These are phyloP conservation scores for Liquidambar formosana DNA, from an alignment of 164 flowering plant genomes.

Conservation along the genomic window DNA sequence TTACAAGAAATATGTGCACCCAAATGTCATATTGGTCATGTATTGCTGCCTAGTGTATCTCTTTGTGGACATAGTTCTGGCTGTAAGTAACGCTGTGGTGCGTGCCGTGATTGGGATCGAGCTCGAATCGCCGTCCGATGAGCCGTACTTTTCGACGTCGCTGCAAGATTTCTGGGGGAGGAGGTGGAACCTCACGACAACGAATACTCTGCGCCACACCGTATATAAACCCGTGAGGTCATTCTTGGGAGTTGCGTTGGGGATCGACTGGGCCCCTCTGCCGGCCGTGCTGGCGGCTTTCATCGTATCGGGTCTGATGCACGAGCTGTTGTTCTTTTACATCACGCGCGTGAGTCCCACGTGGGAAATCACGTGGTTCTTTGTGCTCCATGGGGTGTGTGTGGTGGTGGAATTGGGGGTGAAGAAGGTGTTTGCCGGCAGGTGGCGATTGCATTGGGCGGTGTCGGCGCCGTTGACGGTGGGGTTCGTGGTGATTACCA, in stretches of 20 bases:
- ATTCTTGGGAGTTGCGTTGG: not conserved
- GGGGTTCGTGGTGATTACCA: constrained; percentile 33
- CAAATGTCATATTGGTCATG: constrained; percentile 21
- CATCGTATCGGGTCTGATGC: constrained; percentile 54
- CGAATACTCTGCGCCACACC: constrained; percentile 48
- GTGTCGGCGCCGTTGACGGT: constrained; percentile 31
- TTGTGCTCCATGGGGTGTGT: constrained; percentile 52
- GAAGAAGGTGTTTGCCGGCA: constrained; percentile 25
- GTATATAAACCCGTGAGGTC: constrained; percentile 35
- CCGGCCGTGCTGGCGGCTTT: constrained; percentile 36
- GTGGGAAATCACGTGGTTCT: constrained; percentile 63
- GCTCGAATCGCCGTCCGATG: constrained; percentile 50
- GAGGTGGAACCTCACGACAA: constrained; percentile 65
- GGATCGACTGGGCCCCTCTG: constrained; percentile 18
- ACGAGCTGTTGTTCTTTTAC: constrained; percentile 51
- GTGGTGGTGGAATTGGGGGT: constrained; percentile 36
- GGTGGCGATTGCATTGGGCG: constrained; percentile 25
- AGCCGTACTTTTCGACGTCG: constrained; percentile 58
- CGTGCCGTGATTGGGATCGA: constrained; percentile 33
- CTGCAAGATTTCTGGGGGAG: constrained; percentile 72
- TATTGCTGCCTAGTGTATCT: constrained; percentile 33
- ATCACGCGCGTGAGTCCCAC: constrained; percentile 43
- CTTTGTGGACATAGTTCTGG: constrained; percentile 25
- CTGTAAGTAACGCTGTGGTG: constrained; percentile 19
- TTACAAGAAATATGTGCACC: constrained; percentile 17